Conservation (phyloP, 306 rosid species). For the Cyamopsis tetragonoloba region DNA sequence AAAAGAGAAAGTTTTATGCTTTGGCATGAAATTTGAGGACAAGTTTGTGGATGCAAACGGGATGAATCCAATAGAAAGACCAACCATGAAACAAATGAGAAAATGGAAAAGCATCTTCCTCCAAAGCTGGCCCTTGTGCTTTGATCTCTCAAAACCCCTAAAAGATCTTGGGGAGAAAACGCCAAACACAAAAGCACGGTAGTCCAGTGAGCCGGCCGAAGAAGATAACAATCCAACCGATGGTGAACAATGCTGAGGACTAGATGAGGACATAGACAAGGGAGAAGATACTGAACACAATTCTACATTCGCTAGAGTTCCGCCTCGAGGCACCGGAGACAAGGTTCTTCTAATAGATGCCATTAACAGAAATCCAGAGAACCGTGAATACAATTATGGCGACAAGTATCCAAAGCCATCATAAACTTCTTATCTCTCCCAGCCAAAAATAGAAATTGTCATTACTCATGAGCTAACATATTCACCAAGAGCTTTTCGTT, state of each 20-base stretch:
- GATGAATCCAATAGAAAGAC: conserved; percentile 65
- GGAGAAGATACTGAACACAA: conserved; percentile 68
- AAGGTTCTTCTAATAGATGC: conserved; percentile 79
- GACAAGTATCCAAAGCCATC: conserved; percentile 3
- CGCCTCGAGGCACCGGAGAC: conserved; percentile 74
- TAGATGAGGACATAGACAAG: conserved; percentile 60
- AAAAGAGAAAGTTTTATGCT: conserved; percentile 62
- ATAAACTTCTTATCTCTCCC: conserved; percentile 19
- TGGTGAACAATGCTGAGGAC: conserved; percentile 47
- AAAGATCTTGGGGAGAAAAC: conserved; percentile 51
- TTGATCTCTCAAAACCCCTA: conserved; percentile 61
- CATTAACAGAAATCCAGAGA: conserved; percentile 39
- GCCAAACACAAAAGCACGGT: conserved; percentile 45
- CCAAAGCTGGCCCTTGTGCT: conserved; percentile 66
- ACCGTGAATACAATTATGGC: neutral
- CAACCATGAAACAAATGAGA: conserved; percentile 61
- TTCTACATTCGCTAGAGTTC: conserved; percentile 52
- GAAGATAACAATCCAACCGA: conserved; percentile 44
- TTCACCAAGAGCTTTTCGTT: conserved; percentile 3
- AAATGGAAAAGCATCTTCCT: conserved; percentile 65
- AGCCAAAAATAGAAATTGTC: neutral
- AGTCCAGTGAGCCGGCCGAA: conserved; percentile 37
- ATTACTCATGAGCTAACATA: neutral
- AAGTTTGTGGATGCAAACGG: conserved; percentile 56
- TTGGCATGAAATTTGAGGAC: conserved; percentile 49